phyloP scores from a whole-genome alignment of 177 flowering plant genomes.

The Vitis hybrid region DNA sequence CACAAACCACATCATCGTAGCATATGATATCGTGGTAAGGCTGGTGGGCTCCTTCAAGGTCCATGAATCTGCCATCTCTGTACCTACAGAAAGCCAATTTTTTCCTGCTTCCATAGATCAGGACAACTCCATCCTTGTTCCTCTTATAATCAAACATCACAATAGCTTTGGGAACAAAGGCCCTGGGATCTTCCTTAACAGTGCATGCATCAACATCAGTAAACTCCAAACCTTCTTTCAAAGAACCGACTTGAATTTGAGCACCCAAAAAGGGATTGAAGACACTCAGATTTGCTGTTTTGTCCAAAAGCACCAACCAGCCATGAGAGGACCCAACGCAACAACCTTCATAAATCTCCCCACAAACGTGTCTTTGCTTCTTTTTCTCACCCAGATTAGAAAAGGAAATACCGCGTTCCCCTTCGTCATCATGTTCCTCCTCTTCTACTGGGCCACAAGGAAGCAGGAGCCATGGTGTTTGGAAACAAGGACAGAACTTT shows the following conservation, averaged over 20 bases:
- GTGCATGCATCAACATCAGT: no score
- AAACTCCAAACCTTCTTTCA: no score
- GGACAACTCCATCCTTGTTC: neutral
- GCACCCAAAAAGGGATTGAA: slow-evolving; percentile 7
- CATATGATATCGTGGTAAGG: neutral
- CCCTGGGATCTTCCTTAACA: no score
- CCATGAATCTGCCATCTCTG: neutral
- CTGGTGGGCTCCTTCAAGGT: neutral
- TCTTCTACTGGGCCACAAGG: no score
- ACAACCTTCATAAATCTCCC: neutral
- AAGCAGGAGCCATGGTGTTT: no score
- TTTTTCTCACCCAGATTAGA: no score
- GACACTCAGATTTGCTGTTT: neutral
- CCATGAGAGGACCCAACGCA: slow-evolving; percentile 14
- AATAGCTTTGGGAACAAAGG: neutral
- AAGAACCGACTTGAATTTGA: no score
- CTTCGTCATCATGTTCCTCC: no score
- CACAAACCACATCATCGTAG: neutral
- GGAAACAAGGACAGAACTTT: no score
- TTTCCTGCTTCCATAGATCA: neutral
- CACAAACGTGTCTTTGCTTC: no score
- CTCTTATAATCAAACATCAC: neutral
- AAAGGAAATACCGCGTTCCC: no score
- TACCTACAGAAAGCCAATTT: slow-evolving; percentile 4
- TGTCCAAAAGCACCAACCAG: slow-evolving; percentile 9